phyloP scores from a whole-genome alignment of 2,329 filamentous ascomycete genomes.

The Trichoderma oligosporum region DNA sequence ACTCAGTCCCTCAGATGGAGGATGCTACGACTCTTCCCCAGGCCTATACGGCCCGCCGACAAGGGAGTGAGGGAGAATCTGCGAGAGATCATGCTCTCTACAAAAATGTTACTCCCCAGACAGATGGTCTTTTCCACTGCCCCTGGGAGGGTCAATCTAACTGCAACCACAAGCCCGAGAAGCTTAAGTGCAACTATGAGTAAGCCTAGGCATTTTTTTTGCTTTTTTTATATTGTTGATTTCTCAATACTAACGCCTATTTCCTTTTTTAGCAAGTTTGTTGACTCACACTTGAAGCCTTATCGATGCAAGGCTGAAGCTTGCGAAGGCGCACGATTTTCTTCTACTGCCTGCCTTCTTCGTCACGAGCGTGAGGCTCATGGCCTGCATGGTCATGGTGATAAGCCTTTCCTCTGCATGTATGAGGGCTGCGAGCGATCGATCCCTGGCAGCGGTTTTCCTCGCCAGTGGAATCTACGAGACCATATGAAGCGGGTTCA shows the following conservation, averaged over 20 bases:
- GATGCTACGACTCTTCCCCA: slow-evolving; percentile 32
- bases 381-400: slow-evolving; percentile 89
- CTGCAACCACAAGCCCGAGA: slow-evolving; percentile 89
- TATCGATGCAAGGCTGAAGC: slow-evolving; percentile 86
- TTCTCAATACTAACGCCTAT: neutral
- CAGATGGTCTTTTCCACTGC: slow-evolving; percentile 89
- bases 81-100: slow-evolving; percentile 67
- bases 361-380: slow-evolving; percentile 95
- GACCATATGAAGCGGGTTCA: slow-evolving; percentile 98
- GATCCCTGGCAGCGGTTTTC: slow-evolving; percentile 80
- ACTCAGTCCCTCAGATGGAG: slow-evolving; percentile 28
- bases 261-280: slow-evolving; percentile 69
- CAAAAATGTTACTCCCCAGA: slow-evolving; percentile 58
- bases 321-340: slow-evolving; percentile 85
- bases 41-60: slow-evolving; percentile 44
- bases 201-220: slow-evolving; percentile 48
- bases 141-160: slow-evolving; percentile 68
- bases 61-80: slow-evolving; percentile 52
- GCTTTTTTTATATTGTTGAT: neutral
- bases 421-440: slow-evolving; percentile 85
- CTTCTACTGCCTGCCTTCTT: slow-evolving; percentile 89
- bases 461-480: slow-evolving; percentile 89
- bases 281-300: slow-evolving; percentile 94
- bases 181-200: slow-evolving; percentile 99
- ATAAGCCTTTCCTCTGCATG: slow-evolving; percentile 86